phyloP scores from a whole-genome alignment of 768 basidiomycete species.

The Mycena amicta region DNA sequence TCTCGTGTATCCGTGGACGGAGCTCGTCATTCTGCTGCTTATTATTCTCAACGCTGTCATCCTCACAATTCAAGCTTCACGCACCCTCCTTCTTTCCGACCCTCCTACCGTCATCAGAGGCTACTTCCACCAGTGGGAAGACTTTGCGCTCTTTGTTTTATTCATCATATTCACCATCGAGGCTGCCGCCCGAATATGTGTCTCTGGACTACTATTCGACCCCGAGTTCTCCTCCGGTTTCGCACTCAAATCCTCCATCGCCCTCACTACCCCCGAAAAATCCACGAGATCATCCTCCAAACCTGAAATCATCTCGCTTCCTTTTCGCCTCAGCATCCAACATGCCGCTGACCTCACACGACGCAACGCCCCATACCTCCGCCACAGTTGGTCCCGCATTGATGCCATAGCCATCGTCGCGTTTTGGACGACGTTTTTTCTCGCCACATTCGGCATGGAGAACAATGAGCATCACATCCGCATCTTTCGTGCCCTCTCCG shows the following conservation, averaged over 20 bases:
- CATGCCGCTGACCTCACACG: slow-evolving; percentile 57
- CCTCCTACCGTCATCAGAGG: slow-evolving; percentile 53
- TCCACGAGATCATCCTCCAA: slow-evolving; percentile 33
- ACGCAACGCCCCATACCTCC: slow-evolving; percentile 80
- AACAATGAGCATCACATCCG: slow-evolving; percentile 73
- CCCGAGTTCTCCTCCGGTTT: slow-evolving; percentile 64
- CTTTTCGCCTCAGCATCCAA: slow-evolving; percentile 63
- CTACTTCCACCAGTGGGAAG: slow-evolving; percentile 91
- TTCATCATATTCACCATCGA: slow-evolving; percentile 90
- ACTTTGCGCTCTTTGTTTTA: slow-evolving; percentile 79
- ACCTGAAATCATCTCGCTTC: slow-evolving; percentile 53
- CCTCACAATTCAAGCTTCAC: slow-evolving; percentile 78
- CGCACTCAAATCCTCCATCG: slow-evolving; percentile 32
- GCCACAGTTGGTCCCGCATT: slow-evolving; percentile 91
- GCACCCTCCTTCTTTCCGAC: slow-evolving; percentile 51
- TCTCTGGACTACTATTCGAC: slow-evolving; percentile 87
- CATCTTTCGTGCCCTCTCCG: slow-evolving; percentile 86
- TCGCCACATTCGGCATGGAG: slow-evolving; percentile 74
- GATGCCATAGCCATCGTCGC: slow-evolving; percentile 84
- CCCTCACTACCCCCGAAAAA: slow-evolving; percentile 43
- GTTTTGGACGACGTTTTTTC: slow-evolving; percentile 84
- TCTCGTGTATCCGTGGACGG: slow-evolving; percentile 82
- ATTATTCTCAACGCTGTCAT: slow-evolving; percentile 85
- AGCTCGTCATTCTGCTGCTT: slow-evolving; percentile 78
- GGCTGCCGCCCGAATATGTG: slow-evolving; percentile 83